Evolutionary conservation across 441 rosid species (phyloP).

Genomic region (Gossypium davidsonii): DNA sequence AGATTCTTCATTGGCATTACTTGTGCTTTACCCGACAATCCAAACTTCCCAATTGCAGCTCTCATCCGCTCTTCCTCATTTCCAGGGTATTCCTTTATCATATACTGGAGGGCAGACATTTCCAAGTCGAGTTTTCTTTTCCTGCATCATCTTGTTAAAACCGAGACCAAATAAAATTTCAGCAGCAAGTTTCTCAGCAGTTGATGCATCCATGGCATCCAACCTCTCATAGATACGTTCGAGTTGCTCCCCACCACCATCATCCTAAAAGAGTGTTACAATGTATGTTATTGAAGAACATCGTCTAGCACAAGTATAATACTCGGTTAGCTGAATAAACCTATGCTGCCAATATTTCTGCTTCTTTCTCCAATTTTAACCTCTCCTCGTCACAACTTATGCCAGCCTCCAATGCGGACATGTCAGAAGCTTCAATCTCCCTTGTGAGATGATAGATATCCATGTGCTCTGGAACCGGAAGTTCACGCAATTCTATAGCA

Average conservation of each 20-base stretch:
- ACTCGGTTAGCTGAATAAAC: conserved; percentile 25
- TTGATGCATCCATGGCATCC: conserved; percentile 82
- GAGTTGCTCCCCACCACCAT: conserved; percentile 87
- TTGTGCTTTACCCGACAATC: conserved; percentile 91
- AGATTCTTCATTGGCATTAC: conserved; percentile 91
- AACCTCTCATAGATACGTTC: conserved; percentile 88
- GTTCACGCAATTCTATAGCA: conserved; percentile 75
- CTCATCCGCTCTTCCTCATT: conserved; percentile 93
- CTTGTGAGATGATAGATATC: conserved; percentile 76
- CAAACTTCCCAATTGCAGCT: conserved; percentile 78
- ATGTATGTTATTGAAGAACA: not conserved
- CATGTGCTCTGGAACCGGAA: conserved; percentile 91
- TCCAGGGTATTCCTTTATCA: conserved; percentile 82
- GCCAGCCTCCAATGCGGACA: conserved; percentile 80
- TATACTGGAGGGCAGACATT: conserved; percentile 65
- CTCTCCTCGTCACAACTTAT: conserved; percentile 83
- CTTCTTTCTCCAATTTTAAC: conserved; percentile 81
- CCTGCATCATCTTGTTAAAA: conserved; percentile 80
- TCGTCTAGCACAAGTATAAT: not conserved
- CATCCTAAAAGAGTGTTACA: conserved; percentile 41
- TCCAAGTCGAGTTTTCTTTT: conserved; percentile 80
- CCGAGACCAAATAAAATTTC: conserved; percentile 92
- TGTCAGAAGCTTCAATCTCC: conserved; percentile 92
- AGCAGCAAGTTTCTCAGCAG: conserved; percentile 96
- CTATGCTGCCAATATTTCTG: conserved; percentile 56